Base-by-base conservation (phyloP, 352 stramenopile species). In the Phytophthora nicotianae region DNA sequence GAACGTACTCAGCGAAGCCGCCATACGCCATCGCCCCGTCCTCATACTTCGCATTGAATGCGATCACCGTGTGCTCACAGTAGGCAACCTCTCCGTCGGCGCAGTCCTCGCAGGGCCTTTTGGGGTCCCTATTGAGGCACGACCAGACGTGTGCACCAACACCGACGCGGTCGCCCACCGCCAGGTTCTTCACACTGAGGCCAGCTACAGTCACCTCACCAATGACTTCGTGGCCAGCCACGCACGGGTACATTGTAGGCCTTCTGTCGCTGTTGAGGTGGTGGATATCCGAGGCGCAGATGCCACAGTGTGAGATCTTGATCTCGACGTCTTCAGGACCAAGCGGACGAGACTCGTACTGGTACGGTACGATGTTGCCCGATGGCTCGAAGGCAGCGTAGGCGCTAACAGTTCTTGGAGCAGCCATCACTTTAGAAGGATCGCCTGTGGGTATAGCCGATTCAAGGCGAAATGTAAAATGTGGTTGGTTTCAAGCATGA, bases 101-200 rank as follows among this genome's bases (percentile, higher is more conserved):
- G 23, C 37, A 43, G 13, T 50, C 48, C 5, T 80, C 69, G 66
- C 88, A 96, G 17, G 58, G 56, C 10, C 42, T 46, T 20, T 78
- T 88, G 5, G 58, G 65, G 61, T 90, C 67, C 19, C 83, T 77
- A 23, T 79, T 71, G 9, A 72, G 50, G 59, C 87, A 95, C 7
- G 69, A 76, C 61, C 79, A 84, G n/a, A 35, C 56, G n/a, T 50
- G 32, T 21, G 52, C 52, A 5, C 52, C 52, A 2, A 60, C 52
- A 35, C 41, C 86, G 5, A 89, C 83, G 16, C 68, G 51, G 58
- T 95, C 79, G 19, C 88, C 88, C 11, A 91, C 78, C n/a, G 77
- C 73, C 50, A 95, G 81, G 16, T 82, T 69, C 26, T 53, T 75
- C 3, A 60, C 52, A 14, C 20, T 52, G 5, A 20, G 21, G 5